A percentile compares a stretch with the other conserved stretches of the same genome.
Evolutionary conservation across 768 basidiomycete genomes (phyloP).

Genomic region (Boletales sp.): DNA sequence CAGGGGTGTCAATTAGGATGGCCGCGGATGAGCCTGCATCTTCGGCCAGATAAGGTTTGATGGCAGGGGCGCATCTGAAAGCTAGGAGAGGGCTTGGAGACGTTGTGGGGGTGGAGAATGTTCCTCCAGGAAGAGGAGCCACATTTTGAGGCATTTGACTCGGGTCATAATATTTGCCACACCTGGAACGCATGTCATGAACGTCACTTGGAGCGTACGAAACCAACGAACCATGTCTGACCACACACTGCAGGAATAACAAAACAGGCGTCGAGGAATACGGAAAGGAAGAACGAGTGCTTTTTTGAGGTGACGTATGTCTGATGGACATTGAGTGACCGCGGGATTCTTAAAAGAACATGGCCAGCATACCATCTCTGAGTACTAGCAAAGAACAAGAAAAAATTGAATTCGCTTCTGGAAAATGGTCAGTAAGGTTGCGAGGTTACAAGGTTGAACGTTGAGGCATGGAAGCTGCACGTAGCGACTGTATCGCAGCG

Average conservation of each 20-base stretch:
- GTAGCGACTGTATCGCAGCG: not conserved
- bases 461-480: not conserved
- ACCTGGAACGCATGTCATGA: constrained; percentile 22
- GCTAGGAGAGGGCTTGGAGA: constrained; percentile 46
- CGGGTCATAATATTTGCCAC: constrained; percentile 53
- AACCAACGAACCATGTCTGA: constrained; percentile 27
- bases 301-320: not conserved
- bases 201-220: not conserved
- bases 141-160: constrained; percentile 29
- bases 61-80: constrained; percentile 54
- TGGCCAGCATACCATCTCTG: constrained; percentile 4
- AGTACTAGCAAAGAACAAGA: not conserved
- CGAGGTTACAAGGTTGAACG: not conserved
- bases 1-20: constrained; percentile 50
- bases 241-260: constrained; percentile 14
- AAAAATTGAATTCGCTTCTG: not conserved
- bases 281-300: constrained; percentile 7
- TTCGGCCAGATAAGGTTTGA: constrained; percentile 55
- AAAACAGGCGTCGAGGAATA: constrained; percentile 11
- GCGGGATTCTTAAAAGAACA: no score
- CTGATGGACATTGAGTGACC: not conserved
- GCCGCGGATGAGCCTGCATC: constrained; percentile 42
- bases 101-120: constrained; percentile 38
- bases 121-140: constrained; percentile 47
- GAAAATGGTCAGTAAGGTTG: constrained; percentile 7